Base-by-base conservation (phyloP, 176 grass and related monocot genomes). In the Oryza punctata region DNA sequence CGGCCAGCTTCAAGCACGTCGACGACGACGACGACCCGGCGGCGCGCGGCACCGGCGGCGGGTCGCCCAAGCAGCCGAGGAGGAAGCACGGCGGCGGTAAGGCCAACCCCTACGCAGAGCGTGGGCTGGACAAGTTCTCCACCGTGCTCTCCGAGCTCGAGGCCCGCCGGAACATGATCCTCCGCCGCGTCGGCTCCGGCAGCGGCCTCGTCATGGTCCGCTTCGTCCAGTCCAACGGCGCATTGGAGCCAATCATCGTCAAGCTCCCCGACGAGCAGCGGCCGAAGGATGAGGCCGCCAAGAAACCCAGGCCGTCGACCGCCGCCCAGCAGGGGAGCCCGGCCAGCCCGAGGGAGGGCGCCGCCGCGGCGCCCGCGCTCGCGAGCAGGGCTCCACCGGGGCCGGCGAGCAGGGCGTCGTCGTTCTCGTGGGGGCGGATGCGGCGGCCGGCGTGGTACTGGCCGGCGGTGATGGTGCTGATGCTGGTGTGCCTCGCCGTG, bases 121-220 rank as follows among this genome's bases (percentile, higher is more conserved):
- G 80, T 43, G 94, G 91, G 38, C 94, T 96, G 76, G 94, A 96
- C 69, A 91, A 92, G 84, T 96, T 89, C 91, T 91, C 91, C 63
- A 85, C 75, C 15, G 84, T 96, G 47, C 59, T 93, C 3, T 72
- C 88, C 12, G 91, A 96, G 37, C 94, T 96, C 18, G 73, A 96
- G 84, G 59, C 88, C 6, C 78, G 82, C 63, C 85, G 89, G 25
- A 70, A 78, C 64, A 89, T 67, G 28, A 96, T 96, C 77, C 90
- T 93, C 24, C 85, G 84, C 23, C 82, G 73, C 26, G 77, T 87
- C 32, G 85, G 82, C 57, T 84, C 82, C 4, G 61, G 75, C 6
- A 54, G 73, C 29, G 63, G 67, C 52, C 78, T 85, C 25, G 78
- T 91, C 72, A 59, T 91, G 27, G 88, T 96, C 71, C 80, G 81